These are phyloP conservation scores for Lenwebbia sp. DNA, from an alignment of 345 rosid genomes.

Conservation along the genomic window DNA sequence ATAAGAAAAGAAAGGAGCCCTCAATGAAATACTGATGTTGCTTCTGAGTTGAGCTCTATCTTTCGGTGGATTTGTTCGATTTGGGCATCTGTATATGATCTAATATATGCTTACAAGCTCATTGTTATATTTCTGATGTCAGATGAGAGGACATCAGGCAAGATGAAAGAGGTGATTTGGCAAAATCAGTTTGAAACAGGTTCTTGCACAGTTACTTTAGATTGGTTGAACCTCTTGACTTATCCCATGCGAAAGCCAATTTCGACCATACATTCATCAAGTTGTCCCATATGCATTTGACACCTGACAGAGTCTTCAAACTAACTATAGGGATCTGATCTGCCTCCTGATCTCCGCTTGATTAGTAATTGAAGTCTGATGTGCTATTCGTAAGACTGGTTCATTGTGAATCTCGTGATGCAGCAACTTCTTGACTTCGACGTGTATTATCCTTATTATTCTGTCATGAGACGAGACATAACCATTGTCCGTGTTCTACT, in stretches of 20 bases:
- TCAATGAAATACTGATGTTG: neutral
- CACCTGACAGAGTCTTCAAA: constrained; percentile 4
- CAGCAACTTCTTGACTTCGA: neutral
- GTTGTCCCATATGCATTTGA: constrained; percentile 16
- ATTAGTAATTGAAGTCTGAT: neutral
- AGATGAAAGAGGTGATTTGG: constrained; percentile 3
- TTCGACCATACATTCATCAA: constrained; percentile 9
- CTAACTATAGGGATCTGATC: constrained; percentile 7
- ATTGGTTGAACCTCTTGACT: neutral
- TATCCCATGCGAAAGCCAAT: neutral
- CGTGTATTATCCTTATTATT: neutral
- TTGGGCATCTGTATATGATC: no score
- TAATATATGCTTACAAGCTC: neutral
- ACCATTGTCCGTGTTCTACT: neutral
- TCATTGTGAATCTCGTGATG: neutral
- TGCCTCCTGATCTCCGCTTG: neutral
- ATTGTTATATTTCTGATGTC: constrained; percentile 7
- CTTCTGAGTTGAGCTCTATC: no score
- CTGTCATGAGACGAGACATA: neutral
- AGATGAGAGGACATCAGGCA: constrained; percentile 10
- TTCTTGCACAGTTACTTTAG: neutral
- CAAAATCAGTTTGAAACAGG: constrained; percentile 6
- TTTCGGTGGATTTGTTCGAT: no score
- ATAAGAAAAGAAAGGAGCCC: neutral
- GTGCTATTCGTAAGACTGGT: neutral